Evolutionary conservation across 768 basidiomycete species (phyloP), one percentile per base, ranked within the genome.

Genomic region (Kwoniella sp.): DNA sequence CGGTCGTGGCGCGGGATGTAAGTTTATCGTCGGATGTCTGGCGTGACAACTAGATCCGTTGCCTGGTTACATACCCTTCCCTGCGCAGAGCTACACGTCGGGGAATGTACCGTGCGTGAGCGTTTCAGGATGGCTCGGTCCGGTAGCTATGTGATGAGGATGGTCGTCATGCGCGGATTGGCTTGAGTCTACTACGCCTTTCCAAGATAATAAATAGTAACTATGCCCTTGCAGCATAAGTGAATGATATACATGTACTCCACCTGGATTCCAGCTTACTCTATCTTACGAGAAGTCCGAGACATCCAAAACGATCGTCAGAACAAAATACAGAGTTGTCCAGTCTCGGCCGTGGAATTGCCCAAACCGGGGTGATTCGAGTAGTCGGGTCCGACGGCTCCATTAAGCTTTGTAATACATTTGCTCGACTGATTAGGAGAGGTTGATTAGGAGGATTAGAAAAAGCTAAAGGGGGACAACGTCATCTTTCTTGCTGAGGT

Each of bases 281-380:
- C n/a, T n/a, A n/a, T n/a, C 41, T 45, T 45, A 45, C 41, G 41
- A 45, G 41, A 45, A 45, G 41, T 17, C 41, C 41, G 41, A 45
- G 41, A 45, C 41, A 45, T 17, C 41, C 17, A 11, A 45, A 45
- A 8, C 20, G 7, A 34, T 37, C 34, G 34, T 37, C 5, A 45
- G 17, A 45, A 20, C 8, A 45, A 45, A 45, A 17, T 45, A n/a
- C n/a, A n/a, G n/a, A n/a, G n/a, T n/a, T n/a, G n/a, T n/a, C n/a
- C n/a, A n/a, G n/a, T n/a, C n/a, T 45, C 41, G 41, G 41, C 41
- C 41, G 41, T 45, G 9, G 17, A 45, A 34, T 45, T 45, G 5
- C 41, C 41, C 41, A 45, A 45, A 45, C 41, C 41, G 41, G 41
- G 8, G 9, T 45, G 17, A 45, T 9, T 45, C 41, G 20, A 45